A percentile compares a stretch with the other conserved stretches of the same genome.
These are phyloP conservation scores for Chrysanthemum makinoi DNA, from an alignment of 129 eudicot genomes.

Conservation along the genomic window DNA sequence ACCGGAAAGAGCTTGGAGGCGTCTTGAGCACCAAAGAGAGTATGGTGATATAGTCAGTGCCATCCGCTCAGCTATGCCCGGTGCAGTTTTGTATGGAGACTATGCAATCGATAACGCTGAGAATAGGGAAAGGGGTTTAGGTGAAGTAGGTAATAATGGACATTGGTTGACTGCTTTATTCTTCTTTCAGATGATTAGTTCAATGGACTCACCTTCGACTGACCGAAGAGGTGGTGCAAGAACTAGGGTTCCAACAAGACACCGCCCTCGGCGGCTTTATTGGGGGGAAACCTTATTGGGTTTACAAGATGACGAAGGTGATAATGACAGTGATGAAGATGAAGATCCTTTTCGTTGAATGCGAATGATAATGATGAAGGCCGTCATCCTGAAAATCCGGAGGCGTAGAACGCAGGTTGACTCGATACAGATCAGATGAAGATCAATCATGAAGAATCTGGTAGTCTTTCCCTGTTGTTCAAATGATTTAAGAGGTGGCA, in stretches of 20 bases:
- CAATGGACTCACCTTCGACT: constrained; percentile 46
- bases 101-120: constrained; percentile 64
- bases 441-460: constrained; percentile 50
- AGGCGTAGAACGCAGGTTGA: constrained; percentile 69
- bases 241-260: constrained; percentile 51
- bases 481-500: not conserved
- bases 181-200: constrained; percentile 81
- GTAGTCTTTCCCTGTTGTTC: constrained; percentile 33
- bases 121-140: constrained; percentile 44
- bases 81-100: constrained; percentile 78
- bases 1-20: constrained; percentile 79
- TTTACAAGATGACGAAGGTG: constrained; percentile 54
- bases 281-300: constrained; percentile 89
- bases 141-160: constrained; percentile 39
- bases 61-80: constrained; percentile 85
- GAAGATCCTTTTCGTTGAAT: constrained; percentile 39
- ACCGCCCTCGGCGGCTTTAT: constrained; percentile 48
- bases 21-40: constrained; percentile 76
- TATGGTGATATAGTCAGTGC: constrained; percentile 90
- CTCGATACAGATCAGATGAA: constrained; percentile 56
- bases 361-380: constrained; percentile 51
- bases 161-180: constrained; percentile 62
- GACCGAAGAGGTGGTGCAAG: constrained; percentile 62
- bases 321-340: constrained; percentile 41
- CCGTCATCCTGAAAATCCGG: constrained; percentile 32